Conservation (phyloP, 306 rosid genomes). For the Carpinus fangiana region DNA sequence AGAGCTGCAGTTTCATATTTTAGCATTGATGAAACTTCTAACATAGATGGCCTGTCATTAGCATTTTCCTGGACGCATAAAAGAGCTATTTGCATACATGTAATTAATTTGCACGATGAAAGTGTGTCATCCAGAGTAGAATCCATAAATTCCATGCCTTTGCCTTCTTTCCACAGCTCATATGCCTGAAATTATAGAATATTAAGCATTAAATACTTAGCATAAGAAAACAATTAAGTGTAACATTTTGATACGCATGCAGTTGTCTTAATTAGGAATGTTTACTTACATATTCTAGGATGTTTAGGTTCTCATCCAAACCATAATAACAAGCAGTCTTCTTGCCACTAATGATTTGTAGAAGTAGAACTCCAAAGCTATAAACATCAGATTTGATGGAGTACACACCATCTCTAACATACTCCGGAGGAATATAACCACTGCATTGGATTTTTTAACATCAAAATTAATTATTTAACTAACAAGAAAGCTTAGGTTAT, state of each 20-base stretch:
- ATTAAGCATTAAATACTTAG: not conserved
- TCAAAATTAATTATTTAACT: not conserved
- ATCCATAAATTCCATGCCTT: slow-evolving; percentile 31
- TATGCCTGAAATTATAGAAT: slow-evolving; percentile 33
- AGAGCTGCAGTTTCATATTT: slow-evolving; percentile 16
- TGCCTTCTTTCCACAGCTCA: slow-evolving; percentile 38
- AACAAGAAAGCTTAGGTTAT: not conserved
- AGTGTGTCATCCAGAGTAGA: slow-evolving; percentile 32
- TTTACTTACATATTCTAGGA: not conserved
- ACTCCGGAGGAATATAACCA: slow-evolving; percentile 40
- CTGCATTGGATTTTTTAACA: slow-evolving; percentile 20
- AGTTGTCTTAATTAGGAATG: not conserved
- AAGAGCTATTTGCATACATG: slow-evolving; percentile 39
- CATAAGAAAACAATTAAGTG: not conserved
- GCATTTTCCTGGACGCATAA: slow-evolving; percentile 36
- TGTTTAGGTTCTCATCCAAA: too few relatives aligned
- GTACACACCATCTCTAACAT: not conserved
- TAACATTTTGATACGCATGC: not conserved
- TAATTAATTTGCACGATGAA: slow-evolving; percentile 29
- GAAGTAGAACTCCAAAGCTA: slow-evolving; percentile 42
- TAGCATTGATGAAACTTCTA: slow-evolving; percentile 38
- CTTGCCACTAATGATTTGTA: slow-evolving; percentile 44
- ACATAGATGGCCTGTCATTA: slow-evolving; percentile 38
- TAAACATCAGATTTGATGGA: slow-evolving; percentile 40
- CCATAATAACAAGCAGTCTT: not conserved